Base-by-base conservation (phyloP, 345 rosid genomes). In the Turritis glabra region DNA sequence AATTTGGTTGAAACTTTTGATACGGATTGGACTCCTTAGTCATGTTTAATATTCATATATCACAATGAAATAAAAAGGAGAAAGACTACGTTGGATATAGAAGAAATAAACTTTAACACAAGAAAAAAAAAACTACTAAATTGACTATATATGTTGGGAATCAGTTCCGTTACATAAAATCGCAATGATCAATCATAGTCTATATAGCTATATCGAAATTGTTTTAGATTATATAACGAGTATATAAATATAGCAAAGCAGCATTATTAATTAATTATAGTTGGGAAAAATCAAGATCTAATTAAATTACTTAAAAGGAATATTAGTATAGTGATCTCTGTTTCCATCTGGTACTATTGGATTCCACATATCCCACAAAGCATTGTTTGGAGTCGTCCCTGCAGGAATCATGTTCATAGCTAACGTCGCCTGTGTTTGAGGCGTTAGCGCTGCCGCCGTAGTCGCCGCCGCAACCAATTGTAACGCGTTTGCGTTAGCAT, bases 341-440 rank as follows among this genome's bases (percentile, higher is more conserved):
- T 61, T 80, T 21, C 83, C 84, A 41, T 92, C 93, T 5, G 89
- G 86, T 55, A 84, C 73, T 18, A 85, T 60, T n/a, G 89, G 92
- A 74, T 84, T 92, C 98, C 98, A 92, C 77, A 77, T 22, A 33
- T 92, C 96, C 98, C 96, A 90, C 72, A 88, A 84, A 48, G 88
- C 73, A 46, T 26, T 63, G 71, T 62, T 74, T 19, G 85, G 86
- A 53, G 82, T 67, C 14, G 82, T 64, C 55, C 74, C 69, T 66
- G 77, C 17, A 7, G 91, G 87, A n/a, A 79, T 79, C 69, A 75
- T 70, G 75, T 75, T 83, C 80, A 83, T 79, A 0, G 86, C 75
- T 13, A 82, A 79, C 15, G 83, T 79, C 7, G 82, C 72, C 27
- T 76, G 84, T 17, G 87, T 53, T 40, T 78, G 88, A 30, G 80